Evolutionary conservation across 768 basidiomycete species (phyloP), one percentile per base, ranked within the genome.

Genomic region (Mycena albidolilacea): DNA sequence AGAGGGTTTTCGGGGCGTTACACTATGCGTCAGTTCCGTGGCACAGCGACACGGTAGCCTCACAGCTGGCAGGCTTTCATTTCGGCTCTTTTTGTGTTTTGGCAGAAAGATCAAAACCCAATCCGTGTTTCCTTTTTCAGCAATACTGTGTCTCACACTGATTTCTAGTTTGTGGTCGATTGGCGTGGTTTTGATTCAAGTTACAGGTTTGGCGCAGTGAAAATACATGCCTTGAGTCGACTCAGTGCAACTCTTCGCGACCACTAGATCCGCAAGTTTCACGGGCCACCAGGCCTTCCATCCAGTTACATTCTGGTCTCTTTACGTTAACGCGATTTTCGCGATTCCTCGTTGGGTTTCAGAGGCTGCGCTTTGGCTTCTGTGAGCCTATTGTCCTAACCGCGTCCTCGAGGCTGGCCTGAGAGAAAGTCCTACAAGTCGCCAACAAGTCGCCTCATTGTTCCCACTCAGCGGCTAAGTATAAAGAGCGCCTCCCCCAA

Each of bases 401-500:
- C 69, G 69, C 39, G 69, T 76, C 75, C 75, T 76, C 75, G 75
- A 76, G 75, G 75, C 71, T 44, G 30, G 64, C 64, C 68, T 75
- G 74, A 64, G 71, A 75, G 74, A 72, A 65, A 64, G 62, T 64
- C 71, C 63, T 61, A 61, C 60, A 30, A 44, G 55, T 59, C 37
- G 64, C 61, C 69, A 70, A 12, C 54, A 38, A 64, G 65, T 60
- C 60, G 66, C 75, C 75, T 76, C 75, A 73, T 76, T 76, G 75
- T 76, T 72, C 44, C 52, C 65, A 55, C 62, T 62, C 67, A 44
- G 37, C 39, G 46, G n/a, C 48, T 50, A 7, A n/a, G 48, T 70
- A 76, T 73, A 76, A 70, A 72, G 52, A 61, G 59, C 35, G 21
- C 52, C 23, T 30, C 17, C 38, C 21, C 15, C 61, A 30, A 57